phyloP scores from a whole-genome alignment of 805 yeast species.

The Kregervanrija pseudodelftensis region DNA sequence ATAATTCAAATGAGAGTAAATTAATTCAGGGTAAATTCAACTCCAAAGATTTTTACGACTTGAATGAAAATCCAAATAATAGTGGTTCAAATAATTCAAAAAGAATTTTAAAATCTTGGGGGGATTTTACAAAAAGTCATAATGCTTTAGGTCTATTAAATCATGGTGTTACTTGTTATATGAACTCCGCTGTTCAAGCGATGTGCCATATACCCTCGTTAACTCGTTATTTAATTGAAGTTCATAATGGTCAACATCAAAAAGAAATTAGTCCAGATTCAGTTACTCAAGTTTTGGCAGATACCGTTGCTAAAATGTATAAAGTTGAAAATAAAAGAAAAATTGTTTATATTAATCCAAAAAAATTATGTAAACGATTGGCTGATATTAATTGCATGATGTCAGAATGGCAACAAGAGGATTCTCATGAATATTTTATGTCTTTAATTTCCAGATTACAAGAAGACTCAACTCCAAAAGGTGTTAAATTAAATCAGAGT shows the following conservation, averaged over 20 bases:
- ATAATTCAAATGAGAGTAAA: conserved; percentile 13
- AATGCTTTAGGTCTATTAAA: conserved; percentile 75
- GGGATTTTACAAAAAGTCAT: conserved; percentile 37
- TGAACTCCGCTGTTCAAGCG: conserved; percentile 91
- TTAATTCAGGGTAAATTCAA: conserved; percentile 16
- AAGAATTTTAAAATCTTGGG: conserved; percentile 68
- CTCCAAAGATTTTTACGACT: conserved; percentile 41
- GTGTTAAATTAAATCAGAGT: conserved; percentile 73
- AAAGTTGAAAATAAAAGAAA: conserved; percentile 36
- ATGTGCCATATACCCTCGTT: conserved; percentile 87
- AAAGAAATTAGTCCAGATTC: conserved; percentile 43
- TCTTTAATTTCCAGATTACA: conserved; percentile 80
- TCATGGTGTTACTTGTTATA: conserved; percentile 94
- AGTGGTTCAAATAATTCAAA: conserved; percentile 54
- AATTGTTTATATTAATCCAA: conserved; percentile 61
- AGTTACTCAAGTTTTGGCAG: conserved; percentile 62
- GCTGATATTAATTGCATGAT: conserved; percentile 91
- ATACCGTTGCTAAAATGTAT: conserved; percentile 66
- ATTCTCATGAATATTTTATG: conserved; percentile 96
- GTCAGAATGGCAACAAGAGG: conserved; percentile 98
- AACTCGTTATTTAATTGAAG: conserved; percentile 71
- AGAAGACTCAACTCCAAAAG: conserved; percentile 89
- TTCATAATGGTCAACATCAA: conserved; percentile 46
- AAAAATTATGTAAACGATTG: conserved; percentile 58
- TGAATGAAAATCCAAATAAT: conserved; percentile 53